Percentiles rank a stretch among this genome's conserved stretches.
phyloP scores from a whole-genome alignment of 371 early-diverging fungal species.

The Syncephalastrum sp. region DNA sequence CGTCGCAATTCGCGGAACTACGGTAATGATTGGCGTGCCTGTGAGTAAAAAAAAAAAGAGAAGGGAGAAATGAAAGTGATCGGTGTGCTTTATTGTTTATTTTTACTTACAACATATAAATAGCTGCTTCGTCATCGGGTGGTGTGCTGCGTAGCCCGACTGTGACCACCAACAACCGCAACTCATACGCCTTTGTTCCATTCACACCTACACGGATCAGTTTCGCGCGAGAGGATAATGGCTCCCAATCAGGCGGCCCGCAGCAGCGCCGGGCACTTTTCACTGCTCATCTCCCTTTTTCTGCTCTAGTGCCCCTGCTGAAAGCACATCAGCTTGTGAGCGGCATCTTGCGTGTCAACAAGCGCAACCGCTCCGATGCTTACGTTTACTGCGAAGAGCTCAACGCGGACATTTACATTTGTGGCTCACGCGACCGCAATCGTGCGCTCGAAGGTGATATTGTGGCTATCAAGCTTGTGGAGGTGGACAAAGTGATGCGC shows the following conservation, averaged over 20 bases:
- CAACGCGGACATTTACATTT: conserved; percentile 75
- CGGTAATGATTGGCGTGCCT: conserved; percentile 25
- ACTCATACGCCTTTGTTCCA: conserved; percentile 24
- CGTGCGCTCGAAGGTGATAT: conserved; percentile 86
- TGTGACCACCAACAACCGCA: conserved; percentile 11
- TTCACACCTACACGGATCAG: conserved; percentile 25
- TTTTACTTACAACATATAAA: not conserved
- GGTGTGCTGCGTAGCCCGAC: conserved; percentile 9
- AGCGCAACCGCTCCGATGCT: conserved; percentile 76
- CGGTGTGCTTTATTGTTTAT: conserved; percentile 1
- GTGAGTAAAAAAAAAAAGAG: conserved; percentile 12
- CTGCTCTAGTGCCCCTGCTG: conserved; percentile 42
- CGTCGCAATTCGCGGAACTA: conserved; percentile 18
- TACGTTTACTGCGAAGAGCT: conserved; percentile 76
- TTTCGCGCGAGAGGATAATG: conserved; percentile 26
- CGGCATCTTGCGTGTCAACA: conserved; percentile 82
- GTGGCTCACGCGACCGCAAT: conserved; percentile 76
- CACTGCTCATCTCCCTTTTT: conserved; percentile 55
- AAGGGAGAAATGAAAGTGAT: not conserved
- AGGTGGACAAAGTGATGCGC: conserved; percentile 55
- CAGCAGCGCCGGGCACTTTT: conserved; percentile 51
- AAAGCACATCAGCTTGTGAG: conserved; percentile 49
- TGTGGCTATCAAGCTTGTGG: conserved; percentile 78
- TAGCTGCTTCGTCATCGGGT: conserved; percentile 11
- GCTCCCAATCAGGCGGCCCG: conserved; percentile 9